phyloP scores from a whole-genome alignment of 2,329 filamentous ascomycete species.

The Grosmannia serpens region DNA sequence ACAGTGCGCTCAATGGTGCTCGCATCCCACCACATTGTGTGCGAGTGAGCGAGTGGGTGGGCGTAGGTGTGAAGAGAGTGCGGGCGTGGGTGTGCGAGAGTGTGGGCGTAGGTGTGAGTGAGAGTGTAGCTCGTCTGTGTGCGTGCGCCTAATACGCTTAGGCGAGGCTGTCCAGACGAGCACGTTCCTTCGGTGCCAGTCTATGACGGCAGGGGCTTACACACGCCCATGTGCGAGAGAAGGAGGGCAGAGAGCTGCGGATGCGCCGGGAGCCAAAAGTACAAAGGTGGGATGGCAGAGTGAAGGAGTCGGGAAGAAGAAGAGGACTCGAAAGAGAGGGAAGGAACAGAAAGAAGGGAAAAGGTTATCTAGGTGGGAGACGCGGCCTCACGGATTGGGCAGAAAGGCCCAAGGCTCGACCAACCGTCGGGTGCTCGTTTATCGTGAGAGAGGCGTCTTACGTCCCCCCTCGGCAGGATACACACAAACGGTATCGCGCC shows the following conservation, averaged over 20 bases:
- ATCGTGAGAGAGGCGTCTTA: background rate
- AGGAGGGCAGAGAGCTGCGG: background rate
- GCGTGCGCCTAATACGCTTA: background rate
- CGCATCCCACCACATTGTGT: conserved; percentile 53
- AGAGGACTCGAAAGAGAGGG: background rate
- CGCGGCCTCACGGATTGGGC: background rate
- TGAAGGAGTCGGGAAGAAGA: background rate
- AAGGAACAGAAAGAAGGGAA: background rate
- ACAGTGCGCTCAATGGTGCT: conserved; percentile 58
- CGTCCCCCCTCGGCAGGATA: background rate
- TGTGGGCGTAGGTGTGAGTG: background rate
- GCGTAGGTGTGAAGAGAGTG: background rate
- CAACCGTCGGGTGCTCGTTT: conserved; percentile 7
- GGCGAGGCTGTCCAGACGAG: background rate
- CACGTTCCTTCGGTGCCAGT: background rate
- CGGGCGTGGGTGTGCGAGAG: too few species aligned
- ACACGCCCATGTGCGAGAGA: background rate
- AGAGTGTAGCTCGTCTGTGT: background rate
- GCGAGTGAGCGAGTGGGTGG: background rate
- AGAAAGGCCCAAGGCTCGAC: background rate
- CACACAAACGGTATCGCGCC: background rate
- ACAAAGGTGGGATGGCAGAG: background rate
- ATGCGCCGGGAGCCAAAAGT: background rate
- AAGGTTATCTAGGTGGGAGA: background rate
- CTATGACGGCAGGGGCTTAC: background rate